Base-by-base conservation (phyloP, 1,284 basidiomycete genomes). In the Neonothopanus nambi region DNA sequence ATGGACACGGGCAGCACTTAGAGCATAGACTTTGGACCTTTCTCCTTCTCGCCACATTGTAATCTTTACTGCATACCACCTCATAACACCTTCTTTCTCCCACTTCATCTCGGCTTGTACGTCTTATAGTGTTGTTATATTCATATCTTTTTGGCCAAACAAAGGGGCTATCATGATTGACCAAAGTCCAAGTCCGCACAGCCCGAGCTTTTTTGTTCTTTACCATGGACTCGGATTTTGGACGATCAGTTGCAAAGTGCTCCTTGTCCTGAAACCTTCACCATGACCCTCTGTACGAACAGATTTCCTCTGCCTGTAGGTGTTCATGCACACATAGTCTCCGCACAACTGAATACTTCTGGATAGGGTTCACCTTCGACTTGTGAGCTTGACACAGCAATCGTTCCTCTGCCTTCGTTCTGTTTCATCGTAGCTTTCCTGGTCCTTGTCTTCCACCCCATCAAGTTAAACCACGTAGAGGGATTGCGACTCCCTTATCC, bases 291-390 rank as follows among this genome's bases (percentile, higher is more conserved):
- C 21, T 59, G 55, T 36, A 26, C 36, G 11, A 26, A 53, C 23
- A 43, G 55, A 26, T 21, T 47, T 37, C 30, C 39, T 17, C 12
- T 57, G 3, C 42, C 51, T 21, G 55, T 57, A 18, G 51, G 30
- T 38, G 21, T 11, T 35, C 13, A 26, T 38, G 7, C 12, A 5
- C 37, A 8, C 18, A 3, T 23, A 5, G 5, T 35, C 21, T 30
- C 13, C 6, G 18, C 26, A 30, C 9, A 38, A 11, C 33, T 30
- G 5, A 28, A 15, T 46, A 24, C 11, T 5, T 26, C n/a, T 21
- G n/a, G n/a, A 37, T 47, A 67, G 66, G 65, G 65, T 1, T 63
- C 66, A 3, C 66, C 66, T 15, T 63, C 63, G 6, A 66, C 65
- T 17, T 67, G 66, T 49, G 48, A 57, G 5, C 58, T 67, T 20